Percentiles rank a stretch among this genome's conserved stretches.
These are phyloP conservation scores for Penicillium sp. DNA, from an alignment of 2,329 filamentous ascomycete genomes.

Conservation along the genomic window DNA sequence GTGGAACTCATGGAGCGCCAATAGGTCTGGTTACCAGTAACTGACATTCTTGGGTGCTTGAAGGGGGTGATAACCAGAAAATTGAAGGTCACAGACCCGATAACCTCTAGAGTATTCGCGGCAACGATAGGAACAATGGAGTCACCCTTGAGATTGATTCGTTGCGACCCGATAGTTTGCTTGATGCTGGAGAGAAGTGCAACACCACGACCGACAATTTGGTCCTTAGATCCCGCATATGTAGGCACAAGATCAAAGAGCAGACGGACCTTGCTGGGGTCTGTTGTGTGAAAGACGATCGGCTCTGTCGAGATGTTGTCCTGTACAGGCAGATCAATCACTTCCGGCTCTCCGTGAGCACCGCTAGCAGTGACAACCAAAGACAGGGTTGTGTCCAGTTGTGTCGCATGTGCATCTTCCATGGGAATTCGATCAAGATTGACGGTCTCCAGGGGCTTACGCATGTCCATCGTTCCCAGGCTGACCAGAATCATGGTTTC, in stretches of 20 bases:
- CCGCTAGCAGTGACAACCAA: conserved; percentile 85
- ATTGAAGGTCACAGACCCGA: conserved; percentile 95
- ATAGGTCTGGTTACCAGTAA: conserved; percentile 88
- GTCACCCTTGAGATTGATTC: conserved; percentile 91
- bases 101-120: conserved; percentile 78
- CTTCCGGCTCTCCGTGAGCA: conserved; percentile 80
- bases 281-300: conserved; percentile 79
- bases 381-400: conserved; percentile 91
- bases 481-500: conserved; percentile 90
- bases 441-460: conserved; percentile 77
- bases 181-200: conserved; percentile 85
- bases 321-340: conserved; percentile 89
- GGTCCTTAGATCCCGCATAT: conserved; percentile 79
- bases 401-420: conserved; percentile 83
- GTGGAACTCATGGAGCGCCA: conserved; percentile 92
- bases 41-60: conserved; percentile 87
- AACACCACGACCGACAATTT: conserved; percentile 83
- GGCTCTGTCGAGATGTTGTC: conserved; percentile 93
- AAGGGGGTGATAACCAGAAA: conserved; percentile 95
- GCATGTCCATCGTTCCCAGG: conserved; percentile 90
- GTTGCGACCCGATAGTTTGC: conserved; percentile 76
- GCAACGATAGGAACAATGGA: conserved; percentile 89
- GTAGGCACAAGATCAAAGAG: conserved; percentile 95
- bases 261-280: conserved; percentile 79
- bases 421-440: conserved; percentile 86